Percentiles rank a stretch among this genome's conserved stretches.
phyloP scores from a whole-genome alignment of 805 yeast genomes.

The Kluyveromyces aestuarii region DNA sequence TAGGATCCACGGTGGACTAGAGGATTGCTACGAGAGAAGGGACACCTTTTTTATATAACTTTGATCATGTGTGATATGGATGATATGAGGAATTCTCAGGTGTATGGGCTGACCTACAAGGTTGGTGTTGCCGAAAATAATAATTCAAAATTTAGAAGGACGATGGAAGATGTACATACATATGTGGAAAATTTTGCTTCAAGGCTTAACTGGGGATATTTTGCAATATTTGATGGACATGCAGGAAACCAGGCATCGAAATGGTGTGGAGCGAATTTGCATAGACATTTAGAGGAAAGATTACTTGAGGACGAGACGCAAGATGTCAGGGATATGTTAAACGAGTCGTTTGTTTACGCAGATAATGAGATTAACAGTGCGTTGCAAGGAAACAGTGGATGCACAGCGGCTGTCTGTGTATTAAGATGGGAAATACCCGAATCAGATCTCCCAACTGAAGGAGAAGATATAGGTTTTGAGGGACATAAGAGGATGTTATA shows the following conservation, averaged over 20 bases:
- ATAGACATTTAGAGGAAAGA: constrained; percentile 53
- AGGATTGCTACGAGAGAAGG: no score
- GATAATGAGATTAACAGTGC: constrained; percentile 58
- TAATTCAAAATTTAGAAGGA: constrained; percentile 67
- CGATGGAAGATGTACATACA: constrained; percentile 96
- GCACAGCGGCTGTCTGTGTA: constrained; percentile 93
- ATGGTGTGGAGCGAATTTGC: constrained; percentile 88
- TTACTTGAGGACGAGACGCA: constrained; percentile 39
- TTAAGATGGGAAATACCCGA: constrained; percentile 67
- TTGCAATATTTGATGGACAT: constrained; percentile 95
- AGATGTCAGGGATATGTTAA: constrained; percentile 59
- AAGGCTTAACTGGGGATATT: constrained; percentile 84
- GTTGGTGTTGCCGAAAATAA: constrained; percentile 93
- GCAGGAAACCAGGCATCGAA: constrained; percentile 91
- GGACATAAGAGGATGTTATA: constrained; percentile 67
- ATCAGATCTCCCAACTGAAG: constrained; percentile 7
- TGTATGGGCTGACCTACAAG: constrained; percentile 50
- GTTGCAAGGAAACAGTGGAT: constrained; percentile 70
- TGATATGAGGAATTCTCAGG: not conserved
- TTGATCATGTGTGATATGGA: not conserved
- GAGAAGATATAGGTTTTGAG: constrained; percentile 19
- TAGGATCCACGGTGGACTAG: no score
- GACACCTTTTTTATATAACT: no score
- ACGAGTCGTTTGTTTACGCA: constrained; percentile 63
- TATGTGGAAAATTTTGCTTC: constrained; percentile 91